Conservation (phyloP, 1,284 basidiomycete species). For the Irpex sp. region DNA sequence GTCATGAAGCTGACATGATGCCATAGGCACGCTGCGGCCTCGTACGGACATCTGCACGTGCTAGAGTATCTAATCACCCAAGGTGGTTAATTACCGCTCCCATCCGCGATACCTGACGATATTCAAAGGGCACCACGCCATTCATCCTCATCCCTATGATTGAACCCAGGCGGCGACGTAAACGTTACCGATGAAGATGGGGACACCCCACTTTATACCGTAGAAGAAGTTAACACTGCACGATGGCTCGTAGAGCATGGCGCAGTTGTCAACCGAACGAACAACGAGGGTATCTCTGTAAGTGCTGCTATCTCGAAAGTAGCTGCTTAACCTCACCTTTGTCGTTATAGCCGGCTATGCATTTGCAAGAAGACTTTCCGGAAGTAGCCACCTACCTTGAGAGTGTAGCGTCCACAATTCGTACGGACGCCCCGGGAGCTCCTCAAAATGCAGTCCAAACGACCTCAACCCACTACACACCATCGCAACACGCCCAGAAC, state of each 20-base stretch:
- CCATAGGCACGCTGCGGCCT: slow-evolving; percentile 86
- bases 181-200: slow-evolving; percentile 84
- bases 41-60: slow-evolving; percentile 77
- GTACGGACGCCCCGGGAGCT: slow-evolving; percentile 1
- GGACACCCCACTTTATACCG: slow-evolving; percentile 91
- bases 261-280: slow-evolving; percentile 58
- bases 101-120: not conserved
- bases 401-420: slow-evolving; percentile 4
- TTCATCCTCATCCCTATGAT: slow-evolving; percentile 6
- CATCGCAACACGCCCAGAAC: slow-evolving; percentile 67
- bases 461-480: slow-evolving; percentile 20
- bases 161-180: slow-evolving; percentile 69
- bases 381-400: slow-evolving; percentile 67
- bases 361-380: slow-evolving; percentile 76
- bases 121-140: not conserved
- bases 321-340: not conserved
- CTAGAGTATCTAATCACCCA: slow-evolving; percentile 74
- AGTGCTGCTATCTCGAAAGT: slow-evolving; percentile 21
- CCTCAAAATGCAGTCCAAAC: slow-evolving; percentile 6
- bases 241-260: slow-evolving; percentile 76
- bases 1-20: not conserved
- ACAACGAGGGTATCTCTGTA: slow-evolving; percentile 75
- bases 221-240: slow-evolving; percentile 77
- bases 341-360: slow-evolving; percentile 60
- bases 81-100: slow-evolving; percentile 35